A percentile compares a stretch with the other conserved stretches of the same genome.
These are phyloP conservation scores for Myxozyma sirexii DNA, from an alignment of 805 yeast species.

Conservation along the genomic window DNA sequence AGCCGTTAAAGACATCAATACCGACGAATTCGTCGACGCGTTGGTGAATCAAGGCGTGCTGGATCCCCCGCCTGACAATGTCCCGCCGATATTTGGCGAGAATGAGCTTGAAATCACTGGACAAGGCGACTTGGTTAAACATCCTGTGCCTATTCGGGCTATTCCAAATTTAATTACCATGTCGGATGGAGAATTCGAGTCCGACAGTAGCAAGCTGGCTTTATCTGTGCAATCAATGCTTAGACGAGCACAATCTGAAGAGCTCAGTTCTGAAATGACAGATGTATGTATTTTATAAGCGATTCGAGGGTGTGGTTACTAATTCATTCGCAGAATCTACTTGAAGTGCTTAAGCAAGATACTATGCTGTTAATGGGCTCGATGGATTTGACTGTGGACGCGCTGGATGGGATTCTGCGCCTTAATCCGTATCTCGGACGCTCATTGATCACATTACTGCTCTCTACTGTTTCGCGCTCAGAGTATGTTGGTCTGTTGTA, in stretches of 20 bases:
- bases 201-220: not conserved
- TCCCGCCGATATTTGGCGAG: not conserved
- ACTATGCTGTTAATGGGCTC: slow-evolving; percentile 17
- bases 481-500: slow-evolving; percentile 10
- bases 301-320: not conserved
- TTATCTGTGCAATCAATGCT: slow-evolving; percentile 5
- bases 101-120: not conserved
- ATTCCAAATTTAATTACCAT: slow-evolving; percentile 2
- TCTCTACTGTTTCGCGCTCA: slow-evolving; percentile 15
- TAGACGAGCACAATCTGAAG: slow-evolving; percentile 12
- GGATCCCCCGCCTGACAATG: slow-evolving; percentile 13
- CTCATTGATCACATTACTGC: slow-evolving; percentile 16
- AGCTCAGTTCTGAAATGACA: slow-evolving; percentile 12
- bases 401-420: slow-evolving; percentile 21
- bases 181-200: not conserved
- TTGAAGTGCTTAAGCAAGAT: slow-evolving; percentile 10
- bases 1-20: slow-evolving; percentile 18
- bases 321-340: not conserved
- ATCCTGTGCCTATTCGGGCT: slow-evolving; percentile 11
- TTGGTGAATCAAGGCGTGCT: slow-evolving; percentile 26
- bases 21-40: slow-evolving; percentile 19
- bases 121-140: not conserved
- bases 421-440: slow-evolving; percentile 19
- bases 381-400: slow-evolving; percentile 22
- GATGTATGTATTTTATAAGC: slow-evolving; percentile 9